Percentiles rank a stretch among this genome's conserved stretches.
phyloP scores from a whole-genome alignment of 2,329 filamentous ascomycete genomes.

The Diaporthe sp. region DNA sequence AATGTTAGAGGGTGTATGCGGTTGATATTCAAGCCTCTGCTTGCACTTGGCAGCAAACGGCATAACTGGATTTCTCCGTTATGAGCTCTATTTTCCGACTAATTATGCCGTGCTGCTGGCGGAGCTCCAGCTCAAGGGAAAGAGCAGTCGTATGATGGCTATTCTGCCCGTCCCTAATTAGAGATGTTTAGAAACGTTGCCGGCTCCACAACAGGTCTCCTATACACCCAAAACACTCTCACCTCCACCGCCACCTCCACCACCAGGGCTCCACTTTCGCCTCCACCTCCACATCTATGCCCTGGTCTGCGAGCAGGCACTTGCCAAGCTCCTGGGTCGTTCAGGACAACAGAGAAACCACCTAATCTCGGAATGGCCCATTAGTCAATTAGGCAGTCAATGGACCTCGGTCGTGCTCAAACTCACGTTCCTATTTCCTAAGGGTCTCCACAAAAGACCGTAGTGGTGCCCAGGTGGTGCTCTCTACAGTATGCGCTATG shows the following conservation, averaged over 20 bases:
- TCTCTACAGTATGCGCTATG: background rate
- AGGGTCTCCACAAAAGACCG: background rate
- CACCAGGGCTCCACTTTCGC: slow-evolving; percentile 2
- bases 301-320: background rate
- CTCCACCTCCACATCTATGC: slow-evolving; percentile 2
- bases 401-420: background rate
- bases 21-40: background rate
- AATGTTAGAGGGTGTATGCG: background rate
- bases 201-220: background rate
- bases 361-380: background rate
- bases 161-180: background rate
- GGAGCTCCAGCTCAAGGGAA: background rate
- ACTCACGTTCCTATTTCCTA: background rate
- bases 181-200: background rate
- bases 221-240: too few relatives aligned
- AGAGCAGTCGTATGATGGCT: background rate
- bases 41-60: background rate
- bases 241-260: slow-evolving; percentile 9
- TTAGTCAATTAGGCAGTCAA: background rate
- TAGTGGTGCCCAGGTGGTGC: background rate
- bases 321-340: background rate
- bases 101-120: background rate
- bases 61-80: background rate
- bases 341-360: background rate
- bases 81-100: background rate